Evolutionary conservation across 2,329 filamentous ascomycete species (phyloP), one percentile per base, ranked within the genome.

Genomic region (Fusarium nelsonii): DNA sequence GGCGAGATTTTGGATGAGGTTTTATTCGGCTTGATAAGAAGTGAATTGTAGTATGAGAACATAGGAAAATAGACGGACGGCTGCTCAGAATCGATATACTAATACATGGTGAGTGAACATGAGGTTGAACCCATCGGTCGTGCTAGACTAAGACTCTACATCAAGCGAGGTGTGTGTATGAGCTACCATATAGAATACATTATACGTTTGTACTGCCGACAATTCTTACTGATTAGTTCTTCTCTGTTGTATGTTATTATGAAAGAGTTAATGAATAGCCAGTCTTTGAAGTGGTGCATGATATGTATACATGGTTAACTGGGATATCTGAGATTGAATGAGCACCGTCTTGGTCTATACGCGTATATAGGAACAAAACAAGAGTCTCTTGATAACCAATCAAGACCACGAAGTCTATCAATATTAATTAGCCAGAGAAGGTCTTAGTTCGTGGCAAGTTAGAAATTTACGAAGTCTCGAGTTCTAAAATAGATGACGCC

Each of bases 21-120:
- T 8, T 34, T 81, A 8, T 83, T 76, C 61, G 78, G 81, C 1
- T 64, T 86, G 32, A 55, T 82, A 48, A 79, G 80, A 58, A 72
- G 75, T 8, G 81, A 84, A n/a, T 33, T 74, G 32, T 44, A 71
- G 37, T 3, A 30, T 36, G 30, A 6, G 32, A 26, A 26, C 32
- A 20, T 26, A 48, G 26, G 16, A 18, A 16, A 5, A 18, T 7
- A 28, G 8, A 20, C 15, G 23, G 41, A 8, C 26, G 28, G 26
- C 26, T n/a, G 10, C 4, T n/a, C 8, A 16, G 9, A 37, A 18
- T 15, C 32, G 33, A 3, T 41, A n/a, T 16, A 23, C 16, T n/a
- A 14, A 16, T 16, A 23, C 30, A 37, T 8, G n/a, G 34, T 16
- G 16, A 37, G 34, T 15, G 34, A 8, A 16, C 9, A 7, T 9